Evolutionary conservation across 2,329 filamentous ascomycete species (phyloP), one percentile per base, ranked within the genome.

Genomic region (Nemania sp.): DNA sequence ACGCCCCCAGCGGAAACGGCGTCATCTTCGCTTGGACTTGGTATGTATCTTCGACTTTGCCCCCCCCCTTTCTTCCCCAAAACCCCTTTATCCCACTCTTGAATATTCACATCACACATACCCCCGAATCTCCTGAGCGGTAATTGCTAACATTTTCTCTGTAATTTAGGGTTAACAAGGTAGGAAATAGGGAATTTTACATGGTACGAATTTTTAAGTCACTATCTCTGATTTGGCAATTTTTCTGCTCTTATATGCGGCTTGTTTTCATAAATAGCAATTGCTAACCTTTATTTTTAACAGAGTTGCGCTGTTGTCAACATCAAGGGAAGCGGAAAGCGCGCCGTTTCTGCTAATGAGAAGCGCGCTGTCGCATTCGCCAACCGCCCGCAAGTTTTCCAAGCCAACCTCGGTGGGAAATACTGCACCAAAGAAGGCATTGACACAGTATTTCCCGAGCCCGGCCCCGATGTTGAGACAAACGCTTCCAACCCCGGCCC

Each of bases 171-270:
- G 86, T 89, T 74, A 91, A 91, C 76, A 76, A 84, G 60, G 72
- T 88, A 34, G 89, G 89, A 22, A 91, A 91, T 73, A 81, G 89
- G 42, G 89, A 93, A 70, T 89, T 89, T 82, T 94, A 94, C 80
- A 91, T 91, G 86, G 90, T 91, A 73, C n/a, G n/a, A n/a, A n/a
- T n/a, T n/a, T n/a, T n/a, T n/a, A n/a, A n/a, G n/a, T n/a, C n/a
- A n/a, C n/a, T n/a, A n/a, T n/a, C n/a, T n/a, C n/a, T n/a, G n/a
- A n/a, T n/a, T n/a, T n/a, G n/a, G n/a, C n/a, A n/a, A n/a, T n/a
- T n/a, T n/a, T n/a, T n/a, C n/a, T n/a, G n/a, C n/a, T n/a, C n/a
- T n/a, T n/a, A n/a, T n/a, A n/a, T n/a, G n/a, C n/a, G n/a, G n/a
- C n/a, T n/a, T n/a, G n/a, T n/a, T n/a, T n/a, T n/a, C n/a, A n/a